These are phyloP conservation scores for Blastocystis sp. DNA, from an alignment of 352 stramenopile species.

Conservation along the genomic window DNA sequence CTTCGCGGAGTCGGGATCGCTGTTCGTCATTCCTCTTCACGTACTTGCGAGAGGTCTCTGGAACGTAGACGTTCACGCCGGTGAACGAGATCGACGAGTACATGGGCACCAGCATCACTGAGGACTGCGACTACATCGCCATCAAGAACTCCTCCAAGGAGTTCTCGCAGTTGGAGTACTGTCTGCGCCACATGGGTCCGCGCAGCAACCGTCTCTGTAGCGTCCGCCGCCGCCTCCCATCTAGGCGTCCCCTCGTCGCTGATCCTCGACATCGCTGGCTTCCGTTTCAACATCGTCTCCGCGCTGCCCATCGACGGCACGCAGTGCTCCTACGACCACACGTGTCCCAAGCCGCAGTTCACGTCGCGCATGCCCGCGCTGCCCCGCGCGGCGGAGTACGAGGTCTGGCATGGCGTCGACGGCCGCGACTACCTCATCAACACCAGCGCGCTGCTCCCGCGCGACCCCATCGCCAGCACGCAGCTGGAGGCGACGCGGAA, in stretches of 20 bases:
- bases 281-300: constrained; percentile 39
- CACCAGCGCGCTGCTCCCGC: background rate
- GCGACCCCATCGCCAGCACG: background rate
- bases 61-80: background rate
- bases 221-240: background rate
- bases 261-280: constrained; percentile 17
- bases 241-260: background rate
- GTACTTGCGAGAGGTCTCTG: background rate
- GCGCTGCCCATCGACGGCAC: background rate
- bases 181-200: background rate
- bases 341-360: background rate
- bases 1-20: background rate
- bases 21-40: constrained; percentile 46
- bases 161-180: background rate
- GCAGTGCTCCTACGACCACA: constrained; percentile 4
- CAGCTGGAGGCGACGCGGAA: background rate
- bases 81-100: constrained; percentile 20
- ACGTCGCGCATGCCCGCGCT: constrained; percentile 1
- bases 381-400: background rate
- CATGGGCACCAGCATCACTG: background rate
- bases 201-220: background rate
- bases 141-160: constrained; percentile 22
- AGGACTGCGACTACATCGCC: constrained; percentile 16
- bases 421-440: constrained; percentile 19
- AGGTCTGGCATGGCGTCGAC: constrained; percentile 20